Conservation (phyloP, 345 rosid genomes). For the Salix purpurea region DNA sequence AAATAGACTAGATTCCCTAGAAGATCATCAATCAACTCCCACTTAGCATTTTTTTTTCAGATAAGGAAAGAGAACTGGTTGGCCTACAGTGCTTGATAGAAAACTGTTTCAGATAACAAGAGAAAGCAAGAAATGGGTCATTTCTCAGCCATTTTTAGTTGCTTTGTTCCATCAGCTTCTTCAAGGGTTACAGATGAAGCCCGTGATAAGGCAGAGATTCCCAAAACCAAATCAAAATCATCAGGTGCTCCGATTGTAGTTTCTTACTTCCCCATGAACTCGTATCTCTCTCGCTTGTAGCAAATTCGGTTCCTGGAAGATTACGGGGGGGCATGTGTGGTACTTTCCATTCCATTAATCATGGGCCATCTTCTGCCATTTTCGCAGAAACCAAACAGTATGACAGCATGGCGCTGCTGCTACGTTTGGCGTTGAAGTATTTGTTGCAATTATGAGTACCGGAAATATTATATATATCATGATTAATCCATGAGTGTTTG, state of each 20-base stretch:
- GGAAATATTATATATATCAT: no score
- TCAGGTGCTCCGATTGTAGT: slow-evolving; percentile 2
- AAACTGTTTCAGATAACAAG: background rate
- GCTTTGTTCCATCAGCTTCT: background rate
- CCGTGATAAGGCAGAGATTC: background rate
- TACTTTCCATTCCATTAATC: no score
- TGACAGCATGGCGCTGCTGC: no score
- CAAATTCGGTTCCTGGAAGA: background rate
- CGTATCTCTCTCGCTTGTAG: slow-evolving; percentile 25
- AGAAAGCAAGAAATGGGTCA: background rate
- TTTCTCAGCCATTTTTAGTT: background rate
- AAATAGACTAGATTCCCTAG: no score
- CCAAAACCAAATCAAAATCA: background rate
- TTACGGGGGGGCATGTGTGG: background rate
- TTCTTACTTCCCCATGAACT: slow-evolving; percentile 25
- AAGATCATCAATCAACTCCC: no score
- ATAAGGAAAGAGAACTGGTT: background rate
- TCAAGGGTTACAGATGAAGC: background rate
- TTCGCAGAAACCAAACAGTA: no score
- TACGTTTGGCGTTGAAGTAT: no score
- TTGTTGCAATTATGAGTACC: no score
- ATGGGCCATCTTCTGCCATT: no score
- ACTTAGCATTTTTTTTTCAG: background rate
- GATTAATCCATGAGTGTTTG: background rate
- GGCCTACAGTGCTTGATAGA: background rate